These are phyloP conservation scores for Prunus dulcis DNA, from an alignment of 306 rosid species.

Conservation along the genomic window DNA sequence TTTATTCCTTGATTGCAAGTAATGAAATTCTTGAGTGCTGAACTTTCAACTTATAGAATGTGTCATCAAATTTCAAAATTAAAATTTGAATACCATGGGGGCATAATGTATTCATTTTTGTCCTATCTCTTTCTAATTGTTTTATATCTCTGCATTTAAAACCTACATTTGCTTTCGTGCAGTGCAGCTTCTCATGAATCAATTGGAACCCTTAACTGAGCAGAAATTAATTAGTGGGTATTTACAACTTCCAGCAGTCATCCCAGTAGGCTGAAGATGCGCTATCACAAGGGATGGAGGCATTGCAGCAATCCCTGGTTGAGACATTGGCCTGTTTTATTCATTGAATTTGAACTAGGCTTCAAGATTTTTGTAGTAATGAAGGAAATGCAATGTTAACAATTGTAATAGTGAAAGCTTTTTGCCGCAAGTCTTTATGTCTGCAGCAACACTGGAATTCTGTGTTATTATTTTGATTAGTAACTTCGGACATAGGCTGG, in stretches of 20 bases:
- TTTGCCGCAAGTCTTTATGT: too few relatives aligned
- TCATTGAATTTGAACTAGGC: too few relatives aligned
- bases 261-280: conserved; percentile 97
- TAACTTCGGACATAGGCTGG: too few relatives aligned
- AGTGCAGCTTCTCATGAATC: conserved; percentile 66
- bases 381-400: too few relatives aligned
- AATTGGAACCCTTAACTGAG: conserved; percentile 90
- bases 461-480: too few relatives aligned
- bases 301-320: conserved; percentile 90
- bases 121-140: background rate
- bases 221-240: conserved; percentile 63
- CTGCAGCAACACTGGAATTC: too few relatives aligned
- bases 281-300: conserved; percentile 95
- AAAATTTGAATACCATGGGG: too few relatives aligned
- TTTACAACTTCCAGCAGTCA: conserved; percentile 86
- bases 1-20: background rate
- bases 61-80: background rate
- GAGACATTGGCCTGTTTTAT: conserved; percentile 90
- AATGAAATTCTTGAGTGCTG: background rate
- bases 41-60: background rate
- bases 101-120: background rate
- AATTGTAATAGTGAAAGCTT: too few relatives aligned
- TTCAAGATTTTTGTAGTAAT: too few relatives aligned
- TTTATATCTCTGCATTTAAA: background rate
- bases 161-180: conserved; percentile 22